Conservation (phyloP, 495 filamentous ascomycete genomes). For the Penicillium odoratum region DNA sequence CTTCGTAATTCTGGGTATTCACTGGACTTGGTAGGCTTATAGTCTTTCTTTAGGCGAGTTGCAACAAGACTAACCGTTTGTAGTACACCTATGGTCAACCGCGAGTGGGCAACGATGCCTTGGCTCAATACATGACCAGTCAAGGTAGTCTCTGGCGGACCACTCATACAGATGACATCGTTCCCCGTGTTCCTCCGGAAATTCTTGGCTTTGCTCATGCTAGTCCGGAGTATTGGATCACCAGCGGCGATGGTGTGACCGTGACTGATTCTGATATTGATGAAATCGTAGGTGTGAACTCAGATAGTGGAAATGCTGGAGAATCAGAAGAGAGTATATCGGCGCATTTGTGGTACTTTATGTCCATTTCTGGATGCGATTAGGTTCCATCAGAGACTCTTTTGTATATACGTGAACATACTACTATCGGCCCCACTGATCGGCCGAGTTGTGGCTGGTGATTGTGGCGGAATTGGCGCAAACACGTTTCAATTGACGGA, state of each 20-base stretch:
- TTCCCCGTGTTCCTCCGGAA: conserved; percentile 62
- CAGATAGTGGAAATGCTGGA: conserved; percentile 44
- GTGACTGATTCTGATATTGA: conserved; percentile 45
- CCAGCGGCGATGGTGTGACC: conserved; percentile 34
- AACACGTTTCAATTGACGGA: not conserved
- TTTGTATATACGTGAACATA: not conserved
- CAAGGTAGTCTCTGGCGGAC: conserved; percentile 58
- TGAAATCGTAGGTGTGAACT: conserved; percentile 34
- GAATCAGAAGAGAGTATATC: conserved; percentile 7
- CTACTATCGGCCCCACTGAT: conserved; percentile 5
- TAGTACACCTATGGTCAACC: conserved; percentile 70
- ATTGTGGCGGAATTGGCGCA: not conserved
- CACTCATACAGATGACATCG: conserved; percentile 66
- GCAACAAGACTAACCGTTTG: not conserved
- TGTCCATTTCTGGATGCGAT: conserved; percentile 1
- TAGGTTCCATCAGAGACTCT: not conserved
- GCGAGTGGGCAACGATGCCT: conserved; percentile 59
- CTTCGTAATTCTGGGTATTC: conserved; percentile 51
- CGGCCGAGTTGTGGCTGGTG: conserved; percentile 9
- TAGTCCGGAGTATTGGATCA: conserved; percentile 68
- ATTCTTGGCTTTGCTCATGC: conserved; percentile 58
- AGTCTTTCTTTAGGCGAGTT: not conserved
- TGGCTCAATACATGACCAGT: conserved; percentile 55
- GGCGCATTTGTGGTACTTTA: conserved; percentile 6
- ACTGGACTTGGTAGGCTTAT: conserved; percentile 33